Conservation (phyloP, 331 rosid genomes). For the Cydonia oblonga region DNA sequence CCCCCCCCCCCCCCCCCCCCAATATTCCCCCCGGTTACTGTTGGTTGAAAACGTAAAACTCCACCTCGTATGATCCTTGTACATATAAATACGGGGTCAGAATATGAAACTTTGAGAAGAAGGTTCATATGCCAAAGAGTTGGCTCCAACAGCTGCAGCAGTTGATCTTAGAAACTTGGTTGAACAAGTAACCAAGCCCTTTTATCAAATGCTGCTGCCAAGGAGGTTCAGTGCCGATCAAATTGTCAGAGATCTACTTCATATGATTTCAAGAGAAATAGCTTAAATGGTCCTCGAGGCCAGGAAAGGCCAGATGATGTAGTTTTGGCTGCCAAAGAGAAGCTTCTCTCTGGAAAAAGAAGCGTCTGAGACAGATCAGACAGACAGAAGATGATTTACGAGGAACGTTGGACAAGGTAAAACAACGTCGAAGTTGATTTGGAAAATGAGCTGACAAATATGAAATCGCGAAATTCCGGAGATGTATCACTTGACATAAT, state of each 20-base stretch:
- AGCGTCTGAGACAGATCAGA: conserved; percentile 41
- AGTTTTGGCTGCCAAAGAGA: conserved; percentile 38
- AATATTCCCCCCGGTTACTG: neutral
- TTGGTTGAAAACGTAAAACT: neutral
- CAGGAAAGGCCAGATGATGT: conserved; percentile 28
- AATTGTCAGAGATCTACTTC: conserved; percentile 30
- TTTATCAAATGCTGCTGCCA: conserved; percentile 52
- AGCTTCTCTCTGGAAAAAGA: conserved; percentile 51
- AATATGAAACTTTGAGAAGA: conserved; percentile 63
- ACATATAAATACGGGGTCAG: conserved; percentile 13
- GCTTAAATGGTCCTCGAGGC: conserved; percentile 17
- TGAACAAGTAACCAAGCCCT: conserved; percentile 73
- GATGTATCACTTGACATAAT: conserved; percentile 31
- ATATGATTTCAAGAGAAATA: conserved; percentile 29
- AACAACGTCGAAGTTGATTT: conserved; percentile 38
- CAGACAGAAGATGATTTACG: conserved; percentile 57
- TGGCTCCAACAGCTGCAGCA: conserved; percentile 71
- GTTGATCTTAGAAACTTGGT: conserved; percentile 72
- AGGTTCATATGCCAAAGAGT: conserved; percentile 81
- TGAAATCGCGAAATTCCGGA: conserved; percentile 40
- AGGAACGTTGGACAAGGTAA: conserved; percentile 52
- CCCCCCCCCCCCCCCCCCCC: no score
- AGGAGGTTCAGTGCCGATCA: conserved; percentile 34
- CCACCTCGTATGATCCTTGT: neutral
- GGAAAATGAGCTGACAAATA: conserved; percentile 63